A percentile compares a stretch with the other conserved stretches of the same genome.
phyloP scores from a whole-genome alignment of 2,329 filamentous ascomycete species.

The Pseudodiploospora longispora region DNA sequence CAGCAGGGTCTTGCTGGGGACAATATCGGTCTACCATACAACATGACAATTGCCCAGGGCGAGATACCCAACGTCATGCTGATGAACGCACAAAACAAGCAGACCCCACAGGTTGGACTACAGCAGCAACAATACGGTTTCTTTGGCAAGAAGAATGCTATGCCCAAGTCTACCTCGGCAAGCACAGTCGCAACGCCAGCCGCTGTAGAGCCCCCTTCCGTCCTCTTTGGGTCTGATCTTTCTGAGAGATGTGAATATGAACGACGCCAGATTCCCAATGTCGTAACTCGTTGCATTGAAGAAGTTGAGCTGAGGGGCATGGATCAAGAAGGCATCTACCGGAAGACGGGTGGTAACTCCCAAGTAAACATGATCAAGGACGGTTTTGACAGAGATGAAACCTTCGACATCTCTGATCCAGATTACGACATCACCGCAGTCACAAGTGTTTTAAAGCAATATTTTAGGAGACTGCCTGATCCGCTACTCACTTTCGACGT shows the following conservation, averaged over 20 bases:
- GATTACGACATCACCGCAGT: slow-evolving; percentile 93
- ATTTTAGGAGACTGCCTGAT: slow-evolving; percentile 85
- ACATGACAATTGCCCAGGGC: slow-evolving; percentile 52
- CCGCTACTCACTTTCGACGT: slow-evolving; percentile 88
- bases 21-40: slow-evolving; percentile 62
- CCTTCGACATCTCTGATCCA: slow-evolving; percentile 88
- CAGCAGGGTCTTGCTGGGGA: slow-evolving; percentile 47
- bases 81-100: slow-evolving; percentile 22
- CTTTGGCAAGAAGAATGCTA: slow-evolving; percentile 51
- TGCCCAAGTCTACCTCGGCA: slow-evolving; percentile 40
- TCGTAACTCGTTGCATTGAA: slow-evolving; percentile 90
- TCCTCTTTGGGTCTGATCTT: slow-evolving; percentile 84
- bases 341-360: slow-evolving; percentile 89
- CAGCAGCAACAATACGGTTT: slow-evolving; percentile 60
- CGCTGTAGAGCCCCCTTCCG: slow-evolving; percentile 45
- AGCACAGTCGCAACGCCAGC: slow-evolving; percentile 32
- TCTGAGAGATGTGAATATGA: slow-evolving; percentile 80
- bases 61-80: slow-evolving; percentile 34
- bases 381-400: slow-evolving; percentile 78
- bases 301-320: slow-evolving; percentile 95
- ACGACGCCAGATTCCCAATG: slow-evolving; percentile 77
- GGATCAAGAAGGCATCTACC: slow-evolving; percentile 95
- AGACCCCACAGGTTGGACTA: slow-evolving; percentile 13
- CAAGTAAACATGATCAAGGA: slow-evolving; percentile 86
- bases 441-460: slow-evolving; percentile 92